These are phyloP conservation scores for Cryomyces minteri DNA, from an alignment of 495 filamentous ascomycete genomes.

Conservation along the genomic window DNA sequence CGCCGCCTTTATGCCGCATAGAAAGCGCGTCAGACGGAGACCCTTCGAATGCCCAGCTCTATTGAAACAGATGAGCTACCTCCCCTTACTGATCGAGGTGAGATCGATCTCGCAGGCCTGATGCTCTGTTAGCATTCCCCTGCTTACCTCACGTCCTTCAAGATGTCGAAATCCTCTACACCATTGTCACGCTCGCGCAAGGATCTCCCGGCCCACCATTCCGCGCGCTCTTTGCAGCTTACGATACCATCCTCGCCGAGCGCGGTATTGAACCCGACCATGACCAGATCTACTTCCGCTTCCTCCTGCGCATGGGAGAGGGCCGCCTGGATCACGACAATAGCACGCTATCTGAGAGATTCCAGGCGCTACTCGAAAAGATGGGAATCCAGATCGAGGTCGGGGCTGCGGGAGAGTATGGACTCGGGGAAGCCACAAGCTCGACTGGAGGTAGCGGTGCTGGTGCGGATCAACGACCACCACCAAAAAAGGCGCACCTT, in stretches of 20 bases:
- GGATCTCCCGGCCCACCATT: conserved; percentile 47
- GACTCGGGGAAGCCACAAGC: conserved; percentile 16
- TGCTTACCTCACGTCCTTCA: background rate
- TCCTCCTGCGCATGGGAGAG: conserved; percentile 66
- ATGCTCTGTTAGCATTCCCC: background rate
- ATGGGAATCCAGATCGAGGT: conserved; percentile 52
- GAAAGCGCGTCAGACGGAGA: background rate
- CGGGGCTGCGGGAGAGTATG: conserved; percentile 23
- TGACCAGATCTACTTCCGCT: conserved; percentile 54
- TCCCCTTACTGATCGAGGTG: conserved; percentile 43
- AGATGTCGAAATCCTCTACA: conserved; percentile 67
- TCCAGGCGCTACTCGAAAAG: conserved; percentile 41
- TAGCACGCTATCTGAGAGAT: conserved; percentile 36
- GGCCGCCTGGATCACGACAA: conserved; percentile 14
- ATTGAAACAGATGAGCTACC: conserved; percentile 6
- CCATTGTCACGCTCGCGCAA: conserved; percentile 57
- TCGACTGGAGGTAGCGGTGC: conserved; percentile 4
- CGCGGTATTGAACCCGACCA: conserved; percentile 50
- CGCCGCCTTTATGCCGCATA: background rate
- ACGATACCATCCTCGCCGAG: conserved; percentile 49
- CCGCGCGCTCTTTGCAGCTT: conserved; percentile 62
- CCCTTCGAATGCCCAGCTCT: conserved; percentile 15
- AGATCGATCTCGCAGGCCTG: conserved; percentile 6
- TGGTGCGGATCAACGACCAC: conserved; percentile 1
- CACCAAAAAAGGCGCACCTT: conserved; percentile 8